These are phyloP conservation scores for Delphinella strobiligena DNA, from an alignment of 2,329 filamentous ascomycete species.

Conservation along the genomic window DNA sequence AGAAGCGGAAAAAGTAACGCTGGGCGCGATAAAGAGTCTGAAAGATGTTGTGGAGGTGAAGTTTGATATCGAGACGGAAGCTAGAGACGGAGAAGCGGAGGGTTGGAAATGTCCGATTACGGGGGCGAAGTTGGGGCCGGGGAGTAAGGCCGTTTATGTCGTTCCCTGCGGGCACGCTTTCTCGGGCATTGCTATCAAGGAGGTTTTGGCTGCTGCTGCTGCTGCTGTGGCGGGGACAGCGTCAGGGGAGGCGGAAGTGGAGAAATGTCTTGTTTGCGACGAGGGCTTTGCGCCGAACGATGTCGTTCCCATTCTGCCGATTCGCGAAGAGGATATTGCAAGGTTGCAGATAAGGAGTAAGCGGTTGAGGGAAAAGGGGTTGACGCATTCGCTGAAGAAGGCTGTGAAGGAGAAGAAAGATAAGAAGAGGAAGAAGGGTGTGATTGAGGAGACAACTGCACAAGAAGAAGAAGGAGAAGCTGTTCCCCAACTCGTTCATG, in stretches of 20 bases:
- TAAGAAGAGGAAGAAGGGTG: constrained; percentile 49
- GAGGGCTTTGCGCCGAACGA: constrained; percentile 61
- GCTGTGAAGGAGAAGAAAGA: constrained; percentile 48
- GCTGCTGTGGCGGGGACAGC: too few species aligned
- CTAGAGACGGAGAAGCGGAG: constrained; percentile 27
- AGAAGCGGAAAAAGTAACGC: constrained; percentile 46
- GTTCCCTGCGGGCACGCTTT: constrained; percentile 95
- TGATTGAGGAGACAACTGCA: constrained; percentile 21
- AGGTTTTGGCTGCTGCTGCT: too few species aligned
- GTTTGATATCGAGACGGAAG: constrained; percentile 46
- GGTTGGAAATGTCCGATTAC: constrained; percentile 79
- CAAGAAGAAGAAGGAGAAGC: constrained; percentile 7
- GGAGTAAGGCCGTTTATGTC: constrained; percentile 71
- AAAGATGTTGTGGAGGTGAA: constrained; percentile 81
- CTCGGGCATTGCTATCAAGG: constrained; percentile 67
- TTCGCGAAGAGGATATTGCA: constrained; percentile 56
- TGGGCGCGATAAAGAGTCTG: constrained; percentile 60
- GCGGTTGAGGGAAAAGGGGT: constrained; percentile 55
- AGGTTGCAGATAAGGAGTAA: constrained; percentile 54
- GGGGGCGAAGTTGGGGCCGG: constrained; percentile 69
- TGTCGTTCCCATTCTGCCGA: constrained; percentile 70
- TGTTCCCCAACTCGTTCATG: neutral
- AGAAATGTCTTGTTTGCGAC: constrained; percentile 56
- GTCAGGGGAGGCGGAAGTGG: constrained; percentile 31
- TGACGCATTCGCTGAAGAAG: constrained; percentile 86